A percentile compares a stretch with the other conserved stretches of the same genome.
phyloP scores from a whole-genome alignment of 2,329 filamentous ascomycete species.

The Fusarium sp. region DNA sequence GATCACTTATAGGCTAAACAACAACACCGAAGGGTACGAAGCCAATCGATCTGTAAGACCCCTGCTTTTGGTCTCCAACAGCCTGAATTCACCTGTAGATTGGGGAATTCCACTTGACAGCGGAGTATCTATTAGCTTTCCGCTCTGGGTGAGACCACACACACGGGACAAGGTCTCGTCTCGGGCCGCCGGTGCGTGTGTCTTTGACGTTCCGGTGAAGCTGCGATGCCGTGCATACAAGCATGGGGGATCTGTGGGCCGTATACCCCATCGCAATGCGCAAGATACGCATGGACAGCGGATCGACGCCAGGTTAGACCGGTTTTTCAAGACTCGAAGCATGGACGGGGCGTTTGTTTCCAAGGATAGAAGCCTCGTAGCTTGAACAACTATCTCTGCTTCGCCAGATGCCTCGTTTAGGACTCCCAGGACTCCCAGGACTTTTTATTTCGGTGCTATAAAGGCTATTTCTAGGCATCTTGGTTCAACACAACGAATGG shows the following conservation, averaged over 20 bases:
- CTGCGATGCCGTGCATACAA: not conserved
- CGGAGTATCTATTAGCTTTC: not conserved
- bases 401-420: not conserved
- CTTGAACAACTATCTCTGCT: not conserved
- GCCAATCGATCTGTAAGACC: not conserved
- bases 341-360: not conserved
- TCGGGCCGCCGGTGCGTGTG: slow-evolving; percentile 1
- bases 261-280: not conserved
- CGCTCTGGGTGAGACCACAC: not conserved
- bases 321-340: not conserved
- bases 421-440: not conserved
- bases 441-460: not conserved
- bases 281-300: slow-evolving; percentile 1
- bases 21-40: not conserved
- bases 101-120: not conserved
- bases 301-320: slow-evolving; percentile 5
- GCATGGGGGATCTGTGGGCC: not conserved
- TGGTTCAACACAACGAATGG: not conserved
- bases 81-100: not conserved
- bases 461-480: not conserved
- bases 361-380: not conserved
- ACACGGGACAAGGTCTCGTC: not conserved
- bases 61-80: not conserved
- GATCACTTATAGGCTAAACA: not conserved
- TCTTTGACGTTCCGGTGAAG: not conserved